Base-by-base conservation (phyloP, 139 green algal genomes). In the Chlorella sp. region DNA sequence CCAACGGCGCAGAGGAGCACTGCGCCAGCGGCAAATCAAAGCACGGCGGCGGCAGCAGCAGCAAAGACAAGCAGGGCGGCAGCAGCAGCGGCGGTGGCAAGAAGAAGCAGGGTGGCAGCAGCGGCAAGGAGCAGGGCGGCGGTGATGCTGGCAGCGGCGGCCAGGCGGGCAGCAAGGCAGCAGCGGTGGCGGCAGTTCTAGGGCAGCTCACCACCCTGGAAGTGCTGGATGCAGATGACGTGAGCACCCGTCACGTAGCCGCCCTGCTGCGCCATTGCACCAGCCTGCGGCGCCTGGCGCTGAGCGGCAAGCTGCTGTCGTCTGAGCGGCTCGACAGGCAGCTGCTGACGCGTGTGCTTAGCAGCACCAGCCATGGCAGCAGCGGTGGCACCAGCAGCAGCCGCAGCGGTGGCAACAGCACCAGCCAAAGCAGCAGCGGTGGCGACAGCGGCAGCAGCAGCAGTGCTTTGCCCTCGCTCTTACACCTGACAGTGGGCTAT, bases 261-360 rank as follows among this genome's bases (percentile, higher is more conserved):
- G 79, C 57, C 7, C 79, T 85, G 79, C 28, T 85, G 0, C 39
- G 57, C 14, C 42, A 30, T 14, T 85, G 79, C 79, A 85, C 79
- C 30, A 64, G 42, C 42, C 79, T 85, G 79, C 79, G 79, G 42
- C 42, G 48, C 42, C 79, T 85, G 30, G 79, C 79, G 42, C 48
- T 85, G 19, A 68, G 42, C 79, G 32, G 42, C 42, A 21, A 64
- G 28, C 79, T 68, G 79, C 79, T 85, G 42, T 42, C 79, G 16
- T 42, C 42, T 30, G 79, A 85, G 0, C 26, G 32, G 12, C 64
- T 85, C 37, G 79, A 85, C 30, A 48, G 30, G 79, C 79, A 40
- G 48, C 79, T 39, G 79, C 79, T 71, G 64, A 2, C 64, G 7
- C 48, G 9, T 57, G 48, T 57, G 48, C 48, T 57, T 57, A 9